These are phyloP conservation scores for Epichloe glyceriae DNA, from an alignment of 2,329 filamentous ascomycete genomes.

Conservation along the genomic window DNA sequence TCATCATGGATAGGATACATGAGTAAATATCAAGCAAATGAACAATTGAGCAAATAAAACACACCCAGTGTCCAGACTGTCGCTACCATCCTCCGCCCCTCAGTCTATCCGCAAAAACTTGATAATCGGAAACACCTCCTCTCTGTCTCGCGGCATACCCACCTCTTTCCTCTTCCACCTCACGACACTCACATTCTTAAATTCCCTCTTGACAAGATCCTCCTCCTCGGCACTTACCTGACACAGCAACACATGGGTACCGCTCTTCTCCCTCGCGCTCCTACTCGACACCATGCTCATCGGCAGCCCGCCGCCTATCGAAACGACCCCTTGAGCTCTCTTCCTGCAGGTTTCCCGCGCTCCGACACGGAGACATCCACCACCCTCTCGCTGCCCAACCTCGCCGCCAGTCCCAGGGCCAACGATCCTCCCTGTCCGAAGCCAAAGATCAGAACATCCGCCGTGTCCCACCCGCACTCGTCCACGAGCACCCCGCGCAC, in stretches of 20 bases:
- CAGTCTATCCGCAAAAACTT: conserved; percentile 61
- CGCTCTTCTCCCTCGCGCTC: conserved; percentile 37
- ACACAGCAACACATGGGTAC: conserved; percentile 49
- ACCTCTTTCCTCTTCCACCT: conserved; percentile 61
- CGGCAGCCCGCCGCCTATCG: conserved; percentile 48
- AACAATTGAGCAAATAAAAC: neutral
- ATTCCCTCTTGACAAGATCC: conserved; percentile 50
- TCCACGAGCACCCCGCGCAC: conserved; percentile 37
- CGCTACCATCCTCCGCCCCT: conserved; percentile 11
- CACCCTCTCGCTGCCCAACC: conserved; percentile 18
- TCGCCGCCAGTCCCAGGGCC: conserved; percentile 41
- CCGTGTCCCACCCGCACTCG: conserved; percentile 44
- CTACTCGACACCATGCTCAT: conserved; percentile 34
- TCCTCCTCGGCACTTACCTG: conserved; percentile 50
- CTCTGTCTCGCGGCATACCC: conserved; percentile 67
- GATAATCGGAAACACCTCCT: conserved; percentile 88
- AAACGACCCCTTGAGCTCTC: conserved; percentile 40
- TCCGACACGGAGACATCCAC: conserved; percentile 18
- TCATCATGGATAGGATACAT: too few species aligned
- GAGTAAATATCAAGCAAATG: too few species aligned
- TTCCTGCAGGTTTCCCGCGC: conserved; percentile 4
- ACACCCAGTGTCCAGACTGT: conserved; percentile 5
- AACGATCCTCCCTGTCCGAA: conserved; percentile 55
- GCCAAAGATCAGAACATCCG: conserved; percentile 51
- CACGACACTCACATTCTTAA: conserved; percentile 52